These are phyloP conservation scores for Emericellopsis atlantica DNA, from an alignment of 2,329 filamentous ascomycete genomes.

Conservation along the genomic window DNA sequence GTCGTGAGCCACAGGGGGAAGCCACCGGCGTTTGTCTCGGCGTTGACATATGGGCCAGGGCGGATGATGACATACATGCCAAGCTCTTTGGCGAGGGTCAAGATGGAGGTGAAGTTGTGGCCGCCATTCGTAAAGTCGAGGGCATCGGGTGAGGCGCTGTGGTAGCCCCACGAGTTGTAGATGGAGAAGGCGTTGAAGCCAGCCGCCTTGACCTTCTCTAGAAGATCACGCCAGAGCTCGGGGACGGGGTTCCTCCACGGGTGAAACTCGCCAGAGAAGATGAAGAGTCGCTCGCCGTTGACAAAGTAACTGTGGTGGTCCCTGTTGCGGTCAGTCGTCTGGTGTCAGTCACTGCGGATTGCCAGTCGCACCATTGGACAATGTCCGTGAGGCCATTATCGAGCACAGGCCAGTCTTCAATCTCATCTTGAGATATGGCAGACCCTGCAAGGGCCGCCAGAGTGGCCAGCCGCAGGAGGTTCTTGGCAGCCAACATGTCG, in stretches of 20 bases:
- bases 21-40: slow-evolving; percentile 49
- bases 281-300: slow-evolving; percentile 25
- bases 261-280: slow-evolving; percentile 30
- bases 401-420: slow-evolving; percentile 12
- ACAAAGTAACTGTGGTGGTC: slow-evolving; percentile 27
- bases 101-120: slow-evolving; percentile 35
- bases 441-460: slow-evolving; percentile 1
- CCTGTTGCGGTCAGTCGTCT: slow-evolving; percentile 10
- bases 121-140: slow-evolving; percentile 11
- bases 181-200: slow-evolving; percentile 29
- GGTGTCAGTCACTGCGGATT: not conserved
- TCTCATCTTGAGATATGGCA: not conserved
- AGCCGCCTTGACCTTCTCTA: slow-evolving; percentile 28
- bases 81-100: slow-evolving; percentile 30
- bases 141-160: slow-evolving; percentile 18
- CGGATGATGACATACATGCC: slow-evolving; percentile 31
- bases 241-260: slow-evolving; percentile 27
- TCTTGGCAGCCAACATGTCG: not conserved
- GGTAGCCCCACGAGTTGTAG: slow-evolving; percentile 28
- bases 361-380: slow-evolving; percentile 15
- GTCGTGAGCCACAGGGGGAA: slow-evolving; percentile 51
- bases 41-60: slow-evolving; percentile 51
- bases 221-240: slow-evolving; percentile 25
- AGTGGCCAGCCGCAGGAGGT: not conserved
- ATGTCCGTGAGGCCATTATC: slow-evolving; percentile 17